Conservation (phyloP, 1,139 yeast genomes). For the Lodderomyces parapsilosis region DNA sequence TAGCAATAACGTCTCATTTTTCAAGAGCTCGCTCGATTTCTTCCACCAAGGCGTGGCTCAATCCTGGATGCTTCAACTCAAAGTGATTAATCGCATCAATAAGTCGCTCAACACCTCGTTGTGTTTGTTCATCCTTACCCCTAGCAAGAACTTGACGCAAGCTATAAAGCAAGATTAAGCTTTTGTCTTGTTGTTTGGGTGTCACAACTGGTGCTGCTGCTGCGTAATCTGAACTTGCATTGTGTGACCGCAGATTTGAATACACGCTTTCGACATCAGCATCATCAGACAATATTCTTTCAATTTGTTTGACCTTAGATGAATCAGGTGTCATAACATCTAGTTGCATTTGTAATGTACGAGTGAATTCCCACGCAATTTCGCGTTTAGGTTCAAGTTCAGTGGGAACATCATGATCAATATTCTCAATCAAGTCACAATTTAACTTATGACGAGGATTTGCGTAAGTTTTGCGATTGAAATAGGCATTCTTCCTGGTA, state of each 20-base stretch:
- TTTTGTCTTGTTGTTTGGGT: background rate
- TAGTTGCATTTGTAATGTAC: constrained; percentile 3
- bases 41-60: constrained; percentile 63
- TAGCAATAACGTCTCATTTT: background rate
- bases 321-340: background rate
- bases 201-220: too few species aligned
- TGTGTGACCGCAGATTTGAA: background rate
- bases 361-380: constrained; percentile 12
- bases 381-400: background rate
- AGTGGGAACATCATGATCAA: constrained; percentile 2
- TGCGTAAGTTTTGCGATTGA: constrained; percentile 7
- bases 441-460: constrained; percentile 13
- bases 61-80: constrained; percentile 60
- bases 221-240: background rate
- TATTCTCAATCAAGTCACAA: background rate
- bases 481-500: constrained; percentile 8
- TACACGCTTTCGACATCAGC: background rate
- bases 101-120: constrained; percentile 39
- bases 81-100: constrained; percentile 35
- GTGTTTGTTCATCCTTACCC: constrained; percentile 49
- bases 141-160: constrained; percentile 43
- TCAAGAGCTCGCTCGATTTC: constrained; percentile 29
- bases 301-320: background rate
- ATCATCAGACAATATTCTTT: background rate
- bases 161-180: constrained; percentile 19